Base-by-base conservation (phyloP, 805 yeast species). In the Kodamaea leandrae region DNA sequence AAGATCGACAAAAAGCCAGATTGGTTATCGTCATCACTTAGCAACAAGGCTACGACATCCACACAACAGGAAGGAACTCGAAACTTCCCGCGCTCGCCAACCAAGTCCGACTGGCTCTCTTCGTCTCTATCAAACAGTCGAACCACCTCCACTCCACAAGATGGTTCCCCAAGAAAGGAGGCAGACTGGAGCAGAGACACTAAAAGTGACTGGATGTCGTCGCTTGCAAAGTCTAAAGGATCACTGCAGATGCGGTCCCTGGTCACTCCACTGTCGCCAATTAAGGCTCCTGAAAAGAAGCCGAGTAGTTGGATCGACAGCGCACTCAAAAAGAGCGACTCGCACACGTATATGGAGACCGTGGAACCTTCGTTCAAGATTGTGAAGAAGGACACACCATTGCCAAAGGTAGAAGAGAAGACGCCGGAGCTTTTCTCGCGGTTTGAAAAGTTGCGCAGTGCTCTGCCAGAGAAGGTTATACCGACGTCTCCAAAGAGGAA, bases 251-350 rank as follows among this genome's bases (percentile, higher is more conserved):
- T 34, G n/a, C 26, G 20, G 29, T 37, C 43, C 8, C 36, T 26
- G 13, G 36, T 32, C 1, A 38, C 33, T 9, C 6, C 13, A 4
- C 20, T 30, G 21, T 17, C 21, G 13, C 33, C 33, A 4, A 18
- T 16, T 17, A 30, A 17, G 21, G 5, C 33, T 12, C 33, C 33
- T 3, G 21, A 10, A 6, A 18, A 18, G 40, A 43, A 43, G 18
- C 45, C 43, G 13, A 40, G 39, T 9, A 47, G 47, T 15, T 47
- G 51, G 51, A 44, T 47, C 6, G 48, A 47, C 24, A 47, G 51
- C 33, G 51, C 51, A 2, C 32, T 47, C 10, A 43, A 44, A 15
- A 46, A 48, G 43, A 48, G 44, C 17, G 54, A 48, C 19, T 41
- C 48, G 7, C 42, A 44, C 28, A 37, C 21, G 15, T 39, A 39